Evolutionary conservation across 2,329 filamentous ascomycete genomes (phyloP).

Genomic region (Cladophialophora carrionii): DNA sequence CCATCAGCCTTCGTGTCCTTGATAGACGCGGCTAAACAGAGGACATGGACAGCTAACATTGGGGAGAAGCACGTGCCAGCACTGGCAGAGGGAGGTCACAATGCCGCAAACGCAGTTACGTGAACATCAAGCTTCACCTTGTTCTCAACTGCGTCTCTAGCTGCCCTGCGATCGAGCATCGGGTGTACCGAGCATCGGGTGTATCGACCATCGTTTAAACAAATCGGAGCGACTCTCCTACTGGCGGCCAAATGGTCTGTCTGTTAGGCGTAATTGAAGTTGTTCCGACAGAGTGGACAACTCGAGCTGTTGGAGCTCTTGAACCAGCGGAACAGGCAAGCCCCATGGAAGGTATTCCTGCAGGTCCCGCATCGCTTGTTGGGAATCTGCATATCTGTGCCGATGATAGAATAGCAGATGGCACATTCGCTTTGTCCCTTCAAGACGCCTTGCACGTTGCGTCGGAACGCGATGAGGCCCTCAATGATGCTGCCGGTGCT

Average conservation of each 20-base stretch:
- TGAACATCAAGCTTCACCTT: too few relatives aligned
- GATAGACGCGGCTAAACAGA: too few relatives aligned
- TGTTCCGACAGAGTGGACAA: slow-evolving; percentile 89
- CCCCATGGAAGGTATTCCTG: slow-evolving; percentile 88
- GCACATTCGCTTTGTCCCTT: slow-evolving; percentile 95
- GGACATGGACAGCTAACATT: too few relatives aligned
- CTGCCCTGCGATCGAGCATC: too few relatives aligned
- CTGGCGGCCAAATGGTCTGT: too few relatives aligned
- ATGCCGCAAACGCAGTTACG: too few relatives aligned
- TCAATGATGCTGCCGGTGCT: slow-evolving; percentile 87
- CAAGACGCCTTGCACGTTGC: slow-evolving; percentile 83
- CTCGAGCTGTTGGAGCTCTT: slow-evolving; percentile 87
- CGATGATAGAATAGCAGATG: slow-evolving; percentile 95
- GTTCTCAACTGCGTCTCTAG: too few relatives aligned
- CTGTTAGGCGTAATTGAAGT: slow-evolving; percentile 67
- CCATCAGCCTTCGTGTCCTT: not conserved
- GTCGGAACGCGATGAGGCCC: slow-evolving; percentile 79
- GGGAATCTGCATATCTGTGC: slow-evolving; percentile 82
- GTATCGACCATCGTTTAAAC: too few relatives aligned
- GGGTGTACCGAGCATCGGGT: too few relatives aligned
- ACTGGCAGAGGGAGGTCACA: too few relatives aligned
- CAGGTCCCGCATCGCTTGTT: slow-evolving; percentile 91
- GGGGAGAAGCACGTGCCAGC: too few relatives aligned
- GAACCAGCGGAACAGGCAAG: slow-evolving; percentile 96
- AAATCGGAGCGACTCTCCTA: too few relatives aligned